Evolutionary conservation across 2,329 filamentous ascomycete genomes (phyloP).

Genomic region (Penicillium sp.): DNA sequence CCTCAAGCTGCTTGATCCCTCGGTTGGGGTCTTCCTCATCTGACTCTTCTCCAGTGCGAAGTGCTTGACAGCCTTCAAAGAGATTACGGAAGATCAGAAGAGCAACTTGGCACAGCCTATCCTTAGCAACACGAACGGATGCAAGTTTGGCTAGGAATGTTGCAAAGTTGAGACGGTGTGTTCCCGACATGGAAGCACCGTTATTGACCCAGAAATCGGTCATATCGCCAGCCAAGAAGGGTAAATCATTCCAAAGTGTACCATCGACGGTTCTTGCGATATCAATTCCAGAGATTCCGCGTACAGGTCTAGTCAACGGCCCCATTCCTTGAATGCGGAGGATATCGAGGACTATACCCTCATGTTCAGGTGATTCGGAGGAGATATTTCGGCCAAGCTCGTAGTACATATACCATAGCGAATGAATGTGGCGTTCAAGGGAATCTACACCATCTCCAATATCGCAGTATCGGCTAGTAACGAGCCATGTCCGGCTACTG

Average conservation of each 20-base stretch:
- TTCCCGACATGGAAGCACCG: constrained; percentile 16
- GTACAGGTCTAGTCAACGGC: constrained; percentile 15
- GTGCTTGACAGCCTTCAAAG: constrained; percentile 18
- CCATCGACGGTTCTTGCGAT: constrained; percentile 27
- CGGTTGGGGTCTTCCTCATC: constrained; percentile 18
- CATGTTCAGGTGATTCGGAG: constrained; percentile 19
- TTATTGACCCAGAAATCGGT: constrained; percentile 22
- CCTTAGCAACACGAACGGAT: constrained; percentile 22
- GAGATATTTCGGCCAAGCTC: constrained; percentile 18
- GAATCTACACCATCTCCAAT: constrained; percentile 21
- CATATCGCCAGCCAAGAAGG: constrained; percentile 26
- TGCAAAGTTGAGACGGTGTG: constrained; percentile 22
- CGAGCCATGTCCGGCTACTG: constrained; percentile 16
- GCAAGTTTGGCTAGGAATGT: constrained; percentile 28
- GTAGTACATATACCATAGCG: constrained; percentile 27
- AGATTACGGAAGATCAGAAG: constrained; percentile 20
- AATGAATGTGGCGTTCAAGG: constrained; percentile 19
- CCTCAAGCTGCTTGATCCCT: constrained; percentile 6
- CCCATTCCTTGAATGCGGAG: constrained; percentile 24
- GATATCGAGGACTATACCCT: constrained; percentile 26
- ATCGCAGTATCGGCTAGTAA: constrained; percentile 18
- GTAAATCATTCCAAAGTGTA: constrained; percentile 27
- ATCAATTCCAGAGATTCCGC: constrained; percentile 17
- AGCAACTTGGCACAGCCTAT: constrained; percentile 23
- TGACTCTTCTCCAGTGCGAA: constrained; percentile 16